phyloP scores from a whole-genome alignment of 495 filamentous ascomycete genomes.

The Zalerion maritima region DNA sequence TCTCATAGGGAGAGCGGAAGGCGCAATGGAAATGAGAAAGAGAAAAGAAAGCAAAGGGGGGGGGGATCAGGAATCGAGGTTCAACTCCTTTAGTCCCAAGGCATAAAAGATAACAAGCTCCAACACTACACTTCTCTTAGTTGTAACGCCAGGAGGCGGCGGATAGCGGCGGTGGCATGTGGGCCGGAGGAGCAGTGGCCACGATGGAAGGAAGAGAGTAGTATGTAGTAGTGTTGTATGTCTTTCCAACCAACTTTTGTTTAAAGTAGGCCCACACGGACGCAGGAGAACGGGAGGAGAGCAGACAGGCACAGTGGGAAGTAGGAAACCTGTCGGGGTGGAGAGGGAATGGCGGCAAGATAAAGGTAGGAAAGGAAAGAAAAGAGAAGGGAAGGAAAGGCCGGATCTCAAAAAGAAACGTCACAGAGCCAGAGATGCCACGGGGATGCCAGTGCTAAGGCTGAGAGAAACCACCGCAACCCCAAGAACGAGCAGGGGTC shows the following conservation, averaged over 20 bases:
- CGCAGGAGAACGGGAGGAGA: conserved; percentile 6
- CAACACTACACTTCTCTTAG: too few species aligned
- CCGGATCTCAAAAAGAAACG: conserved; percentile 3
- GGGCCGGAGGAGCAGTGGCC: background rate
- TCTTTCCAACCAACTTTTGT: conserved; percentile 7
- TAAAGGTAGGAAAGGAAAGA: conserved; percentile 3
- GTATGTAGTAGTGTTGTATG: conserved; percentile 3
- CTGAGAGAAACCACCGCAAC: conserved; percentile 1
- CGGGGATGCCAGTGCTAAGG: conserved; percentile 3
- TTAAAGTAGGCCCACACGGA: conserved; percentile 6
- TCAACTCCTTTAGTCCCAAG: too few species aligned
- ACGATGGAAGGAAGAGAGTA: background rate
- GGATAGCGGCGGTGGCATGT: too few species aligned
- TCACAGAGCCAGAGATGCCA: conserved; percentile 4
- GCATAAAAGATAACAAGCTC: too few species aligned
- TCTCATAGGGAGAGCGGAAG: too few species aligned
- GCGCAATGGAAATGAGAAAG: too few species aligned
- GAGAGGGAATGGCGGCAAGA: too few species aligned
- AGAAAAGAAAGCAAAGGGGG: too few species aligned
- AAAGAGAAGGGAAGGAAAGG: conserved; percentile 2
- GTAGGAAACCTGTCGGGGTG: too few species aligned
- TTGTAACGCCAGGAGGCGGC: too few species aligned
- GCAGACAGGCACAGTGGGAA: conserved; percentile 1
- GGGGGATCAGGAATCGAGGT: too few species aligned
- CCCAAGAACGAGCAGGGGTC: too few species aligned